phyloP scores from a whole-genome alignment of 495 filamentous ascomycete species.

The Patellaria atrata region DNA sequence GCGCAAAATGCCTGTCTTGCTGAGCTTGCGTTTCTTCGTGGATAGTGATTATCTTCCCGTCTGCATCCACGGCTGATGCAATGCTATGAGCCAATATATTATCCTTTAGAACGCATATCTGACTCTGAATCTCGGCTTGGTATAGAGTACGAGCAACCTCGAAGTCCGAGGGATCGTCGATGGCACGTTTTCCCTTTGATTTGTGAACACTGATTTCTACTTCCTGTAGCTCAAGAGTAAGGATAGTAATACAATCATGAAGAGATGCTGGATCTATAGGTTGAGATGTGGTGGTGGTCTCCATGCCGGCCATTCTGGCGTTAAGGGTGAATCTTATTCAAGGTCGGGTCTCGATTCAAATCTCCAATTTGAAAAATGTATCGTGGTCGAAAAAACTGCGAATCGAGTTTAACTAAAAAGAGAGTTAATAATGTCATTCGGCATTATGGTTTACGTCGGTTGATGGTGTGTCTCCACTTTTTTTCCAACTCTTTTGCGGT shows the following conservation, averaged over 20 bases:
- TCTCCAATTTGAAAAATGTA: no score
- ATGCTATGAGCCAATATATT: constrained; percentile 11
- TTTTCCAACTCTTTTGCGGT: no score
- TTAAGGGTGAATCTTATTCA: no score
- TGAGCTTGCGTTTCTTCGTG: constrained; percentile 4
- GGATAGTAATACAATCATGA: constrained; percentile 11
- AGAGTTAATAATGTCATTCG: no score
- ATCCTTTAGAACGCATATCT: constrained; percentile 4
- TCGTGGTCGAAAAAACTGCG: no score
- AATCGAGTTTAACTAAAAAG: no score
- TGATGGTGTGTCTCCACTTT: no score
- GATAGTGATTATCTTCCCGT: constrained; percentile 3
- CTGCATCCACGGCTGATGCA: constrained; percentile 8
- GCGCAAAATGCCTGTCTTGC: constrained; percentile 6
- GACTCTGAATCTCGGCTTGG: constrained; percentile 4
- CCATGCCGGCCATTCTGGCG: no score
- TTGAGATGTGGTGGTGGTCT: no score
- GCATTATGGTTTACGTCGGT: no score
- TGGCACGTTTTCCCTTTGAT: constrained; percentile 6
- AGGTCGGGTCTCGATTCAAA: no score
- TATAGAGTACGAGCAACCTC: constrained; percentile 3
- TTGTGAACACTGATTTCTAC: background rate
- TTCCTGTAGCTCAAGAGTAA: constrained; percentile 13
- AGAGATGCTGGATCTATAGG: constrained; percentile 4
- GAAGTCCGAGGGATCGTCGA: constrained; percentile 2